phyloP scores from a whole-genome alignment of 2,329 filamentous ascomycete species.

The Byssochlamys sp. region DNA sequence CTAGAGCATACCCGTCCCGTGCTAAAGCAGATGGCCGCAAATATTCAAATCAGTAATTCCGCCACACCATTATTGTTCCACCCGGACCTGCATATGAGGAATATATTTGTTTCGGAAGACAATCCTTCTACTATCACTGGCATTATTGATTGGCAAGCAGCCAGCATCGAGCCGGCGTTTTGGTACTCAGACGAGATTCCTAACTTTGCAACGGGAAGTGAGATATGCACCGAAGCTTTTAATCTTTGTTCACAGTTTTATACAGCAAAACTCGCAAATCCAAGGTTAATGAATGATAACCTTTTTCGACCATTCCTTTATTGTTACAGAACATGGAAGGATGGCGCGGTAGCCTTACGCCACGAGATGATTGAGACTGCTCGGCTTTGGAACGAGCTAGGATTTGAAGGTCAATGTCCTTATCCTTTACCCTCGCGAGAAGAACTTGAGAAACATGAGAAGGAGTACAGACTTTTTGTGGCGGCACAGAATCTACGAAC shows the following conservation, averaged over 20 bases:
- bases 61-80: constrained; percentile 16
- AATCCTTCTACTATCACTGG: constrained; percentile 21
- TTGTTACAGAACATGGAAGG: constrained; percentile 20
- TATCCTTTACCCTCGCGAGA: constrained; percentile 18
- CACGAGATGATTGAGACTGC: constrained; percentile 24
- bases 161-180: constrained; percentile 23
- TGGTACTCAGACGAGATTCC: constrained; percentile 18
- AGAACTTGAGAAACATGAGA: constrained; percentile 18
- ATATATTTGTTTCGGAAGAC: constrained; percentile 23
- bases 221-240: constrained; percentile 20
- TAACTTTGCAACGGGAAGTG: constrained; percentile 17
- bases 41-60: constrained; percentile 16
- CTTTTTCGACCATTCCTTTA: constrained; percentile 25
- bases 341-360: constrained; percentile 16
- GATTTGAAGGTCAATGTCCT: constrained; percentile 24
- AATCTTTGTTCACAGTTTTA: constrained; percentile 16
- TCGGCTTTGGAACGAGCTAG: constrained; percentile 27
- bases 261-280: constrained; percentile 16
- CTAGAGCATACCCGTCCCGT: constrained; percentile 20
- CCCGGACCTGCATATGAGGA: constrained; percentile 23
- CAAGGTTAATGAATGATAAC: constrained; percentile 16
- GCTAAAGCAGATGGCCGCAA: constrained; percentile 19
- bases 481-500: constrained; percentile 21
- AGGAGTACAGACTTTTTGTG: constrained; percentile 24
- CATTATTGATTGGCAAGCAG: constrained; percentile 26